A percentile compares a stretch with the other conserved stretches of the same genome.
Evolutionary conservation across 2,329 filamentous ascomycete genomes (phyloP).

Genomic region (Cladosporium sp.): DNA sequence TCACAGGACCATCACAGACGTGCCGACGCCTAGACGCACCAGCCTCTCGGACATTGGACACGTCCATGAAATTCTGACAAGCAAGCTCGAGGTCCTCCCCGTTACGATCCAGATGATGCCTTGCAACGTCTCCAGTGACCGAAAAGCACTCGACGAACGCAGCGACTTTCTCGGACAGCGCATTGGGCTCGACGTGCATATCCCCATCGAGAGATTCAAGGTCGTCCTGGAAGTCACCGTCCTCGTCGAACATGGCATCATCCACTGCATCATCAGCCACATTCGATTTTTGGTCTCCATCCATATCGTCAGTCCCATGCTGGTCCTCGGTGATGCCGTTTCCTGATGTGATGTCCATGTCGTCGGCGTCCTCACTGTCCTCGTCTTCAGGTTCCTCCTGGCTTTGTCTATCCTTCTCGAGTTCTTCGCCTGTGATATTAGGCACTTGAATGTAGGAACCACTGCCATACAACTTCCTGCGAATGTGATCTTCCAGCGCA

Average conservation of each 20-base stretch:
- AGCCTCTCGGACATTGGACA: neutral
- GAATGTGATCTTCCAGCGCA: slow-evolving; percentile 22
- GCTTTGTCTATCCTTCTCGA: neutral
- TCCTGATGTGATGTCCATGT: neutral
- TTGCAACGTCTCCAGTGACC: slow-evolving; percentile 1
- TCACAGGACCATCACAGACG: neutral
- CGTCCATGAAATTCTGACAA: neutral
- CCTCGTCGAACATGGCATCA: neutral
- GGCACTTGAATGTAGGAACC: neutral
- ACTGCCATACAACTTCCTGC: slow-evolving; percentile 1
- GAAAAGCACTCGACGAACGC: neutral
- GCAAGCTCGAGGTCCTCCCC: neutral
- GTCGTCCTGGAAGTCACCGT: neutral
- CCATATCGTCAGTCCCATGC: neutral
- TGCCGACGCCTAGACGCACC: neutral
- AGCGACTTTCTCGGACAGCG: neutral
- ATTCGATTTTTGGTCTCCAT: neutral
- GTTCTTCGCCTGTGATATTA: neutral
- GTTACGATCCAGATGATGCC: neutral
- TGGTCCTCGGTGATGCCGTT: neutral
- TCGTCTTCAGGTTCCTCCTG: neutral
- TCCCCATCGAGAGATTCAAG: neutral
- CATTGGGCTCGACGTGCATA: neutral
- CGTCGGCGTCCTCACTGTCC: neutral
- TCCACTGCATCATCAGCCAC: neutral